A percentile compares a stretch with the other conserved stretches of the same genome.
Evolutionary conservation across 1,284 basidiomycete species (phyloP).

Genomic region (Trichosporon coremiiforme): DNA sequence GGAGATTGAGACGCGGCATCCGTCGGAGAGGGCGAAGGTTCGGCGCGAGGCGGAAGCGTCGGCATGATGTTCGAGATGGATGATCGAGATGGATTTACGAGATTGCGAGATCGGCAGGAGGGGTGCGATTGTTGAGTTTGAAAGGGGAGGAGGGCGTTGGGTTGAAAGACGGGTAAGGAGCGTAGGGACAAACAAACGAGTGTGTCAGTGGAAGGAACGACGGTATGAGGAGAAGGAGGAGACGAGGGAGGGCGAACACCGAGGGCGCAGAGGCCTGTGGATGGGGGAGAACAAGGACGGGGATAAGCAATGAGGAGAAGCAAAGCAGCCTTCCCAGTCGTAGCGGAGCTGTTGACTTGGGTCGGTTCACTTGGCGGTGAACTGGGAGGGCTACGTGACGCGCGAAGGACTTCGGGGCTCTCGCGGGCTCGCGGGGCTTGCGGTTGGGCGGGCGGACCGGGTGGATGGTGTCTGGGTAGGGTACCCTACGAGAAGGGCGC

Average conservation of each 20-base stretch:
- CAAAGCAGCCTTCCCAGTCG: neutral
- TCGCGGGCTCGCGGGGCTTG: neutral
- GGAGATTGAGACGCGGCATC: neutral
- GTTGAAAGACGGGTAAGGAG: constrained; percentile 1
- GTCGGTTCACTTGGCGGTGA: neutral
- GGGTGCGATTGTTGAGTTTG: neutral
- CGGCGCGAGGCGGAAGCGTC: neutral
- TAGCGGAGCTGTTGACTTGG: neutral
- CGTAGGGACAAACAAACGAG: constrained; percentile 5
- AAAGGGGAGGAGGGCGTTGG: neutral
- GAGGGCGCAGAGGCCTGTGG: constrained; percentile 1
- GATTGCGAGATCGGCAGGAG: neutral
- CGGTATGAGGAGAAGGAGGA: neutral
- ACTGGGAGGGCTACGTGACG: neutral
- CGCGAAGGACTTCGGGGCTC: constrained; percentile 9
- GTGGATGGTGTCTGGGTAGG: too few relatives aligned
- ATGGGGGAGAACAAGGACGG: constrained; percentile 6
- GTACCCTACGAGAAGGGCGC: neutral
- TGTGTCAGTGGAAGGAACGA: constrained; percentile 15
- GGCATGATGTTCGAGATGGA: constrained; percentile 8
- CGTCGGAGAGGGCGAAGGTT: neutral
- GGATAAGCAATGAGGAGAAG: neutral
- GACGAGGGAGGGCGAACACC: neutral
- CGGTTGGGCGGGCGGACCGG: neutral
- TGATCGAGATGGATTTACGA: neutral